Base-by-base conservation (phyloP, 2,329 filamentous ascomycete species). In the Colletotrichum sp. region DNA sequence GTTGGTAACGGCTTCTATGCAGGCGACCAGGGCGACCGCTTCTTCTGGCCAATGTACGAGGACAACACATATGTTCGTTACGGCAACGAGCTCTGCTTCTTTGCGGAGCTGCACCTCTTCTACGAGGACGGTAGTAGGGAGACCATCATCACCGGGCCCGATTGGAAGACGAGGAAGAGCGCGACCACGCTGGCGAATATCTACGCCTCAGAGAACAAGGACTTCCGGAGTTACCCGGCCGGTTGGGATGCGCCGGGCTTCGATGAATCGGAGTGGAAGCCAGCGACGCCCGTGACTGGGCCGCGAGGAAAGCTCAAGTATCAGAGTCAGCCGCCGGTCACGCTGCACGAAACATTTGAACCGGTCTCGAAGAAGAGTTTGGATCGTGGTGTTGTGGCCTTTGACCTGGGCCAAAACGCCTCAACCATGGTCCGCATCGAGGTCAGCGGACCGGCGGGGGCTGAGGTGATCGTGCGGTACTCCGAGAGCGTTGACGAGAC, bases 1-100 rank as follows among this genome's bases (percentile, higher is more conserved):
- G 77, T 87, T 1, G 85, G 85, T 9, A 87, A 88, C 36, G 86
- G 86, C 1, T 88, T 87, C 77, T 87, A 87, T 56, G 86, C 86
- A 9, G 86, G 86, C 4, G 84, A 85, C 38, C 82, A 85, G 60
- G 84, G 84, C 12, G 83, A 86, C 61, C 82, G 84, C 8, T 86
- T 85, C 79, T 85, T 86, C 77, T 85, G 84, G 84, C 84, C 84
- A 16, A 84, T 82, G 80, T 85, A 85, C 48, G 84, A 86, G 75
- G 84, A 85, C 75, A 85, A 85, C 48, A 85, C 84, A 0, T 85
- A 84, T 36, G 82, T 84, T 5, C 80, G 82, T 3, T 84, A 84
- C 71, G 82, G 82, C 5, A 85, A 85, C 65, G 84, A 85, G 71
- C 74, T 86, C 4, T 85, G 84, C 75, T 85, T 86, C 80, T 86